Evolutionary conservation across 2,329 filamentous ascomycete species (phyloP).

Genomic region (Aspergillus quadricinctus): DNA sequence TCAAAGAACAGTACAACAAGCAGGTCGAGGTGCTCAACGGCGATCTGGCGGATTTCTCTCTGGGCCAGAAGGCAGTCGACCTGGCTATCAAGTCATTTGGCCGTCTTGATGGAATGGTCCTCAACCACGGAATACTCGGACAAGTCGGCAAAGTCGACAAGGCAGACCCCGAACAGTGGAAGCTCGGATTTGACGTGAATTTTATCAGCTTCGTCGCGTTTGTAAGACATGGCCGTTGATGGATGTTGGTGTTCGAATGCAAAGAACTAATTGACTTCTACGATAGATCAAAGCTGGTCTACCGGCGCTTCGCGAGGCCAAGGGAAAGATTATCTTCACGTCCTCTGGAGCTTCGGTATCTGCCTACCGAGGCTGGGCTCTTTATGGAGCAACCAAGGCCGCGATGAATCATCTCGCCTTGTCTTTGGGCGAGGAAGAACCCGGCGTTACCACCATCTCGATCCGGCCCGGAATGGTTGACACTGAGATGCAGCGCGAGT

Average conservation of each 20-base stretch:
- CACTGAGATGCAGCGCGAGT: conserved; percentile 47
- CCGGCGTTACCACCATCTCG: conserved; percentile 25
- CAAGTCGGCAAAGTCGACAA: conserved; percentile 69
- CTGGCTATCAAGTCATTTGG: conserved; percentile 65
- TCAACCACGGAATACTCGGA: conserved; percentile 83
- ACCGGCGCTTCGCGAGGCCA: conserved; percentile 28
- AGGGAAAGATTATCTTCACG: conserved; percentile 34
- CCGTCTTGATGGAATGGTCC: conserved; percentile 71
- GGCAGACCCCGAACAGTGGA: conserved; percentile 69
- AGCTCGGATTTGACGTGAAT: conserved; percentile 72
- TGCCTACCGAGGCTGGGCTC: conserved; percentile 32
- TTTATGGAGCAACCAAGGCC: conserved; percentile 35
- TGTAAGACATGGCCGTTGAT: conserved; percentile 46
- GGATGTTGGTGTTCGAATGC: not conserved
- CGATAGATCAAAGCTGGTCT: conserved; percentile 27
- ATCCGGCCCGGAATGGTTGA: conserved; percentile 33
- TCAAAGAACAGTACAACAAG: conserved; percentile 50
- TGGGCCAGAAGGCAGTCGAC: conserved; percentile 60
- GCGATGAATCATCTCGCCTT: conserved; percentile 32
- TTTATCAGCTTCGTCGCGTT: conserved; percentile 78
- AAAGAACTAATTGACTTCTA: not conserved
- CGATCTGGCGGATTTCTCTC: conserved; percentile 51
- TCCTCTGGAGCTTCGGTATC: conserved; percentile 31
- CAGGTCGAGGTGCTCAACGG: conserved; percentile 55
- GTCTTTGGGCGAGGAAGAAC: conserved; percentile 27